Base-by-base conservation (phyloP, 2,329 filamentous ascomycete species). In the Aspergillus vadensis region DNA sequence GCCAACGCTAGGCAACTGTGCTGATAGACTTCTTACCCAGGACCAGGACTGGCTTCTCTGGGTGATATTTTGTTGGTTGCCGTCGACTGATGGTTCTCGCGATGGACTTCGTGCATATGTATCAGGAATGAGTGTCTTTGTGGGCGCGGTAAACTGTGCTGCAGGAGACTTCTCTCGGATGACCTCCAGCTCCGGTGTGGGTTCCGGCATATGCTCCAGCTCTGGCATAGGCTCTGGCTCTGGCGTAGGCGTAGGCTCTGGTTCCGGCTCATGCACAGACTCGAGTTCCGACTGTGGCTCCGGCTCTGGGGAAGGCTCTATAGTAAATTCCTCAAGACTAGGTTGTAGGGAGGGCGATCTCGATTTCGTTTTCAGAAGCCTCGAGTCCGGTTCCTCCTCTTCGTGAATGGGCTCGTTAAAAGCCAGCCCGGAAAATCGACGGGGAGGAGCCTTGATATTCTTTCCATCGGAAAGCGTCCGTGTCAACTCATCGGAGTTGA, bases 381-480 rank as follows among this genome's bases (percentile, higher is more conserved):
- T 54, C 8, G 63, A 63, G n/a, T 52, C 47, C 4, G 65, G 61
- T 41, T 69, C 70, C 10, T 71, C 70, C 5, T 73, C 71, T 55
- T 76, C 70, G n/a, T 70, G 55, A 41, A 72, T 74, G 14, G 67
- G 65, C 19, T 72, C 66, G 12, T 69, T 65, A 32, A 72, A 72
- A 14, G 70, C 67, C n/a, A 74, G 60, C 0, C 72, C 73, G 2
- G 72, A 75, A 41, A 73, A 63, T 3, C 75, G 72, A 51, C 74
- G 72, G 48, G 75, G 75, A 0, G 75, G 74, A 6, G 71, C 71
- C 10, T 70, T 73, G 21, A 77, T 76, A 43, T 74, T 76, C 49
- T 64, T 67, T 1, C 74, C 72, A 51, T 65, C 65, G 19, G 70
- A 68, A 27, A 70, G 67, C n/a, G 71, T 74, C 39, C 75, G 69